Evolutionary conservation across 805 yeast genomes (phyloP), one percentile per base, ranked within the genome.

Genomic region (Candida insectorum): DNA sequence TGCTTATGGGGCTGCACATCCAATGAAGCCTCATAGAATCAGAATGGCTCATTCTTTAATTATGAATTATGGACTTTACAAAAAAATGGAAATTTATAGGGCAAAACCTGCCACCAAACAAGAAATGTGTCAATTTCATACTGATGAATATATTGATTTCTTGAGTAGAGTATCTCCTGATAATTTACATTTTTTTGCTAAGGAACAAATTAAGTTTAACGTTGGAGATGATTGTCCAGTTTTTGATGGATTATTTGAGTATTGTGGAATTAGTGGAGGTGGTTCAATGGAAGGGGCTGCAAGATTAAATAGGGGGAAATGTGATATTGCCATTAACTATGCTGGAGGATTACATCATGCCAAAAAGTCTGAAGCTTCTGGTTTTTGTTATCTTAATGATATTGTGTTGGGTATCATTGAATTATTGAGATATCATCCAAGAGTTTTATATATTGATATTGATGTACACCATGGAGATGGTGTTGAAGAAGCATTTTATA

Each of bases 401-500:
- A 91, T 91, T 45, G 97, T 88, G 1, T 68, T 91, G 33, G 89
- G 95, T 16, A 87, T 89, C 30, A 69, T 91, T 42, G 89, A 91
- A 56, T 70, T 91, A 24, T 70, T 91, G 42, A 68, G 96, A 34
- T 87, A 85, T 50, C 96, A 89, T 60, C 91, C 96, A 26, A 74
- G 97, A 44, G 96, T 91, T 11, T 67, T 91, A 44, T 91, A 91
- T 58, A 85, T 91, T 41, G 98, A 91, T 58, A 89, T 87, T 42
- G 98, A 91, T 59, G 79, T 91, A 7, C 98, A 91, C 58, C 97
- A 91, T 55, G 98, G 98, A 33, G 98, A 91, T 61, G 98, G 97
- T 44, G 98, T 91, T 14, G 96, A 91, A 60, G 98, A 91, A 62
- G 97, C 97, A 0, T 91, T 91, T 52, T 86, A 91, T 65, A 77